Conservation (phyloP, 2,329 filamentous ascomycete genomes). For the Allantophomopsis cytisporea region DNA sequence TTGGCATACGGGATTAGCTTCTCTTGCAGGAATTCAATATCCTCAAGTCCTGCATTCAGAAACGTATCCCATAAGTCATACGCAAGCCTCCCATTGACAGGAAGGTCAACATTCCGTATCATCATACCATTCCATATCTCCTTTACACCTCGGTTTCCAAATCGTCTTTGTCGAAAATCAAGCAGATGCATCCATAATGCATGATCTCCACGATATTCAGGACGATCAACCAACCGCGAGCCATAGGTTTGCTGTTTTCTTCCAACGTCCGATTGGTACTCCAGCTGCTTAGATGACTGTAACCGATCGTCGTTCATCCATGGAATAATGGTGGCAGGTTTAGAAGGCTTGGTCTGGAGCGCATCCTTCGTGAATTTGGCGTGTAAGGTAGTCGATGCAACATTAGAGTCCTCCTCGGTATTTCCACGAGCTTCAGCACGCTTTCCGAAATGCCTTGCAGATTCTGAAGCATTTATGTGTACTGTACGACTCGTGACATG, state of each 20-base stretch:
- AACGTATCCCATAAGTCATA: conserved; percentile 30
- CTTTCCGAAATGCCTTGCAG: neutral
- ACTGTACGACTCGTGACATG: neutral
- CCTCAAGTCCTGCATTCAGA: conserved; percentile 20
- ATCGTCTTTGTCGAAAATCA: conserved; percentile 22
- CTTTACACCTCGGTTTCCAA: conserved; percentile 25
- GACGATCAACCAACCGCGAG: conserved; percentile 17
- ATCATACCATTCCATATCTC: conserved; percentile 27
- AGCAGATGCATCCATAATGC: conserved; percentile 25
- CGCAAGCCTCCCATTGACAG: conserved; percentile 22
- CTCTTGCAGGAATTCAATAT: conserved; percentile 19
- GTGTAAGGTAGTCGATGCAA: no score
- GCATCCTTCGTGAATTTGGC: no score
- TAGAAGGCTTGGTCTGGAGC: no score
- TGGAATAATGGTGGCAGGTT: no score
- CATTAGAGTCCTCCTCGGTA: no score
- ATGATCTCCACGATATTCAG: conserved; percentile 15
- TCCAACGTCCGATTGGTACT: conserved; percentile 17
- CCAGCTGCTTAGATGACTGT: conserved; percentile 9
- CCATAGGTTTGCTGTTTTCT: neutral
- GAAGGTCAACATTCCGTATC: conserved; percentile 21
- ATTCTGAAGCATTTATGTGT: neutral
- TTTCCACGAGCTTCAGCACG: no score
- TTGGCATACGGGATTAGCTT: conserved; percentile 24
- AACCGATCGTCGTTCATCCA: neutral